Conservation (phyloP, 2,329 filamentous ascomycete species). For the Gliomastix tumulicola region DNA sequence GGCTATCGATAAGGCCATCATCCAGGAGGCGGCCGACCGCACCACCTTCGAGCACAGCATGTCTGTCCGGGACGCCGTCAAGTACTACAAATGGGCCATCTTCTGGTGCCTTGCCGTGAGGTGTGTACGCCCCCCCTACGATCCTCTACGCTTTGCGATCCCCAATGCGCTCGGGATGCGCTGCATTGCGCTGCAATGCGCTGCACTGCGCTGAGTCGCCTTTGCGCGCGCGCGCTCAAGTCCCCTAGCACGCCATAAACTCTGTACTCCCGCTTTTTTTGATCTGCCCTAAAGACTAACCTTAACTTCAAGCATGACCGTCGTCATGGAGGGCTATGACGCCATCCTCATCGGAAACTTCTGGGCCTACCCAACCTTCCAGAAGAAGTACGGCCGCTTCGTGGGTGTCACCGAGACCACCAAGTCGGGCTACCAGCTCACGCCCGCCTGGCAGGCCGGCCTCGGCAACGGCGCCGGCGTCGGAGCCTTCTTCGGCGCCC, state of each 20-base stretch:
- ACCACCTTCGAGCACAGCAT: slow-evolving; percentile 6
- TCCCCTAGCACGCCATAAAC: too few species aligned
- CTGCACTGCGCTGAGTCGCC: too few species aligned
- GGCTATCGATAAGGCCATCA: background rate
- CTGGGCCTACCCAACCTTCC: slow-evolving; percentile 18
- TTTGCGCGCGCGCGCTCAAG: too few species aligned
- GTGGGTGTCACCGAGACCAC: slow-evolving; percentile 11
- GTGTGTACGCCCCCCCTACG: background rate
- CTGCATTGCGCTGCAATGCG: too few species aligned
- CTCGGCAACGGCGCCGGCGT: slow-evolving; percentile 30
- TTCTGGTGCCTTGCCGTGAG: slow-evolving; percentile 9
- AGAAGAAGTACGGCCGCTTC: slow-evolving; percentile 14
- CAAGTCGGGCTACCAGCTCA: slow-evolving; percentile 27
- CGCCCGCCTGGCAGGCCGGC: slow-evolving; percentile 37
- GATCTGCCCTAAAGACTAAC: too few species aligned
- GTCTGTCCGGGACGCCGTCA: slow-evolving; percentile 7
- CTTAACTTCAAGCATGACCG: slow-evolving; percentile 13
- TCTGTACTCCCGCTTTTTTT: too few species aligned
- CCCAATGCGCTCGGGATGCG: too few species aligned
- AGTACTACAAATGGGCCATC: slow-evolving; percentile 13
- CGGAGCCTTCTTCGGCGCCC: slow-evolving; percentile 34
- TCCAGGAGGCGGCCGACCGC: background rate
- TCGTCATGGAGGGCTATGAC: slow-evolving; percentile 22
- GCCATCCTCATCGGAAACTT: slow-evolving; percentile 14
- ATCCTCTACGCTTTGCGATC: background rate